Base-by-base conservation (phyloP, 345 rosid genomes). In the Pugionium dolabratum region DNA sequence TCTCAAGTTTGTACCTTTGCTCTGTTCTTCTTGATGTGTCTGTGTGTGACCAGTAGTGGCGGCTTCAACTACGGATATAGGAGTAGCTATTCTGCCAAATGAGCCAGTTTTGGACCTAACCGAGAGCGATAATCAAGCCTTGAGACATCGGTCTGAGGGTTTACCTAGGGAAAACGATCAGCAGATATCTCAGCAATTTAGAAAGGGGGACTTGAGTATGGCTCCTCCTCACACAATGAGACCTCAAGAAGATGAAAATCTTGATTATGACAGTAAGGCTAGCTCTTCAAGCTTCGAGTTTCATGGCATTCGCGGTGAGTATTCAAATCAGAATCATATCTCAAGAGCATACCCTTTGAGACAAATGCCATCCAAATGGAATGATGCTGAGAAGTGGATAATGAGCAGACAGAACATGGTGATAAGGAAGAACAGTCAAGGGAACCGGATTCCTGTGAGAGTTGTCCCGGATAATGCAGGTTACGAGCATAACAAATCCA, bases 371-470 rank as follows among this genome's bases (percentile, higher is more conserved):
- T 91, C 98, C 0, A 91, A 91, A 70, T 91, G 98, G 98, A 90
- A 89, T 76, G 96, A 91, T 79, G 98, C 98, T 30, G 91, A 91
- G 83, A 91, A 91, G 60, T 91, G 98, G 96, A 84, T 91, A 30
- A 82, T 86, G 26, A 89, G 84, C 52, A 89, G 92, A 58, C 91
- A 79, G 66, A 74, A 77, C 58, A 78, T 73, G 71, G 48, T 72
- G 41, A 79, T 83, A 74, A 54, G 72, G 4, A 84, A 89, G 73
- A 86, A 81, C 69, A 75, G 83, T 67, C 76, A 74, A 35, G 80
- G 75, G 26, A 76, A 72, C 45, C 79, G 89, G 32, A 9, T 48
- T 11, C 69, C 77, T 0, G 61, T 74, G 11, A 74, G 77, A 54
- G 51, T 69, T 79, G 82, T 91, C 70, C 52, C 69, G 67, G 30